Evolutionary conservation across 2,329 filamentous ascomycete genomes (phyloP), one percentile per base, ranked within the genome.

Genomic region (Sarocladiaceae sp.): DNA sequence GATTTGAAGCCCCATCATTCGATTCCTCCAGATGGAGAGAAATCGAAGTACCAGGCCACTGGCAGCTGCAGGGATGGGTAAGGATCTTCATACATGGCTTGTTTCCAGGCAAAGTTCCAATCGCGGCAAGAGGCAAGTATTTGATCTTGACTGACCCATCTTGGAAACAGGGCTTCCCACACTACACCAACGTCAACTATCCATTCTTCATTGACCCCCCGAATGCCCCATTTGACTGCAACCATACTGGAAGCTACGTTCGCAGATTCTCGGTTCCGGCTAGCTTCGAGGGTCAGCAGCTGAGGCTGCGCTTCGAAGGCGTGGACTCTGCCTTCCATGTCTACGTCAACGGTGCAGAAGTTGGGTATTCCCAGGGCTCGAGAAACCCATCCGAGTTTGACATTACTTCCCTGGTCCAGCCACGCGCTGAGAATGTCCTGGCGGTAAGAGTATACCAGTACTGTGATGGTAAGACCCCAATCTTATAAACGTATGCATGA

Each of bases 371-470:
- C 1, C 83, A 88, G 56, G 85, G 84, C 1, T 79, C 80, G 4
- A 70, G 85, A 16, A 88, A 88, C 48, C 79, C 85, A 0, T 77
- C 77, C 21, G 85, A 88, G 50, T 89, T 88, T 50, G 84, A 88
- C 50, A 69, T 89, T 5, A 80, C 82, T 0, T 51, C 64, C 0
- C 61, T 69, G 24, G 62, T 86, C 2, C 57, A 63, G 1, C 32
- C 18, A 10, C 19, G 62, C 1, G 58, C 60, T 1, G 61, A 68
- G 35, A 87, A 85, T 49, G 67, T 65, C 2, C 58, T 88, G 2
- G 74, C 74, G 2, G 82, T 88, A 0, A 72, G 79, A 42, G 83
- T 88, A 0, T 88, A 88, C 49, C 82, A 88, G 57, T 78, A 78
- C 52, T 86, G 78, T 26, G 80, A 88, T 54, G 84, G 26, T 29